Evolutionary conservation across 106 monocot species (phyloP), one percentile per base, ranked within the genome.

Genomic region (Dioscorea dumetorum): DNA sequence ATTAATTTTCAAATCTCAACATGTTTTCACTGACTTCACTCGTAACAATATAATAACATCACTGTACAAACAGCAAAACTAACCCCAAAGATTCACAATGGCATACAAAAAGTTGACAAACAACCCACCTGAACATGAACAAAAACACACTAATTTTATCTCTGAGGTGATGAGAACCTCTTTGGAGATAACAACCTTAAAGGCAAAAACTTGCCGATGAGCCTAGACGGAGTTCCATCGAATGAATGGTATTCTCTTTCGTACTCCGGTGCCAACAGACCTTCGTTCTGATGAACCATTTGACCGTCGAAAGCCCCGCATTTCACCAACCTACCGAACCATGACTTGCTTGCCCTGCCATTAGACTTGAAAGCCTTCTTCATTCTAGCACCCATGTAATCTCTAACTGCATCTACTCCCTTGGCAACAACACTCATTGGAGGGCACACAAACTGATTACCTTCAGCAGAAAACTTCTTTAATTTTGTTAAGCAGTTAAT

Each of bases 381-480:
- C 81, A 91, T 83, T 58, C 68, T 73, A 10, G 69, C 78, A 7
- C 64, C 69, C 57, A 91, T 60, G 67, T 81, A 91, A 57, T 76
- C 67, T 31, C 83, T 63, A 0, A 84, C 78, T 10, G 75, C 69
- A 7, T 76, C 81, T 0, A 76, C 12, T 14, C 90, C 64, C 12
- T 73, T 52, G 12, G 76, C 69, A 8, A 91, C 68, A n/a, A 91
- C 90, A 9, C 83, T 71, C 76, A 78, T 71, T 15, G 90, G 90
- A 0, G 90, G 90, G 4, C 28, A 73, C 11, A 74, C 73, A 15
- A 91, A 67, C 0, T 81, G 83, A 61, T 84, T 87, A 4, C 90
- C 91, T 20, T 81, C 84, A 20, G 57, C 79, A 16, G 74, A 32
- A 41, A 90, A 67, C 33, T 62, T 74, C 21, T 8, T 24, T 57